phyloP scores from a whole-genome alignment of 208 protist genomes.

The Vickermania ingenoplastis region DNA sequence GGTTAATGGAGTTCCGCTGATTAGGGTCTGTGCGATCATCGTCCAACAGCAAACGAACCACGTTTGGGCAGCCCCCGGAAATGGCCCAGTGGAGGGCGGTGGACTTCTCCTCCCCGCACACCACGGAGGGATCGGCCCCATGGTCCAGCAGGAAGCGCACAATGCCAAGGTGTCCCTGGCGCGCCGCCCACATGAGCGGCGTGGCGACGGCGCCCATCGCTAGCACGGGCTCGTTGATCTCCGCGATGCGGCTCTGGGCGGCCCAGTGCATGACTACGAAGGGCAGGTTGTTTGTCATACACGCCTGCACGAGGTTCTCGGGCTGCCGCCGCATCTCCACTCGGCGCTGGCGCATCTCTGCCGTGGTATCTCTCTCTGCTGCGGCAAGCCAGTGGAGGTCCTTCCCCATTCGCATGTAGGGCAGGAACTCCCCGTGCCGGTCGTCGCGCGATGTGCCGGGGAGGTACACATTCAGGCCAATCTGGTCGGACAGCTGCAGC shows the following conservation, averaged over 20 bases:
- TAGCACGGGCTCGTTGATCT: conserved; percentile 10
- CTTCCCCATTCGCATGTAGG: conserved; percentile 18
- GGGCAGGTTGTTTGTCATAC: conserved; percentile 47
- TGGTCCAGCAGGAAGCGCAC: conserved; percentile 68
- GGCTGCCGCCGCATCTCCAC: neutral
- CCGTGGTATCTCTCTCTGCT: neutral
- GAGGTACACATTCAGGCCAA: conserved; percentile 52
- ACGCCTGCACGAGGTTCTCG: conserved; percentile 6
- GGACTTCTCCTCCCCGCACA: conserved; percentile 11
- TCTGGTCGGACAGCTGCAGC: conserved; percentile 7
- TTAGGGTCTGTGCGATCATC: conserved; percentile 40
- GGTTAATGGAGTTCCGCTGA: conserved; percentile 38
- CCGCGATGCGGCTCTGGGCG: conserved; percentile 22
- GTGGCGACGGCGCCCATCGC: conserved; percentile 53
- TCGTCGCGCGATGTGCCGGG: conserved; percentile 28
- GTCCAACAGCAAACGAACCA: conserved; percentile 54
- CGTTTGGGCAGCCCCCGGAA: conserved; percentile 24
- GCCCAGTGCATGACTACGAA: conserved; percentile 38
- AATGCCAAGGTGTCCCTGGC: conserved; percentile 39
- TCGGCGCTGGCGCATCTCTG: neutral
- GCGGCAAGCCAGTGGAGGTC: neutral
- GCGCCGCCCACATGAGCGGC: conserved; percentile 61
- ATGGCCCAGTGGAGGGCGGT: conserved; percentile 61
- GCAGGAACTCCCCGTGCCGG: conserved; percentile 25
- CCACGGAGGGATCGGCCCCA: conserved; percentile 24